Conservation (phyloP, 768 basidiomycete genomes). For the Leccinum ochraceum region DNA sequence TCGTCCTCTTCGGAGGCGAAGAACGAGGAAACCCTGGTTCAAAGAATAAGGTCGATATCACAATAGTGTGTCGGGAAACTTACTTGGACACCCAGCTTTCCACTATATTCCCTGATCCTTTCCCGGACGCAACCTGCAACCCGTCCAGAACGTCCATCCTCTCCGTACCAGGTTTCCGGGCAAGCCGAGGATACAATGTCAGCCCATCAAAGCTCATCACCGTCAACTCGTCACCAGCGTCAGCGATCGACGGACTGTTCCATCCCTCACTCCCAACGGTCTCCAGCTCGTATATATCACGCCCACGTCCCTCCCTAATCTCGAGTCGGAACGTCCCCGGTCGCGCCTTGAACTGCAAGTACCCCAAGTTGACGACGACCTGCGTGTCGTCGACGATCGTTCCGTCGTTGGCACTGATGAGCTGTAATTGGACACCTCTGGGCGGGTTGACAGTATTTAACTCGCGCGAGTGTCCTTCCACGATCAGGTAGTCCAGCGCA, state of each 20-base stretch:
- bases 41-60: conserved; percentile 4
- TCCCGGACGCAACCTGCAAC: conserved; percentile 31
- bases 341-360: conserved; percentile 91
- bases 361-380: conserved; percentile 93
- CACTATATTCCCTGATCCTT: conserved; percentile 42
- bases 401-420: conserved; percentile 48
- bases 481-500: conserved; percentile 85
- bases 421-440: conserved; percentile 88
- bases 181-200: conserved; percentile 82
- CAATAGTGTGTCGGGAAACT: conserved; percentile 15
- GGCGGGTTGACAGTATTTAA: conserved; percentile 63
- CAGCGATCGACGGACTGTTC: conserved; percentile 71
- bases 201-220: conserved; percentile 90
- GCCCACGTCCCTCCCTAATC: conserved; percentile 80
- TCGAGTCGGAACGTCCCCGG: conserved; percentile 86
- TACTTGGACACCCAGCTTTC: conserved; percentile 55
- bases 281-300: conserved; percentile 78
- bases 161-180: conserved; percentile 75
- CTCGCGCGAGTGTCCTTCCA: conserved; percentile 95
- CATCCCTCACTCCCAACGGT: conserved; percentile 90
- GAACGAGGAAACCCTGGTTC: conserved; percentile 45
- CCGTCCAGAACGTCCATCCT: conserved; percentile 74
- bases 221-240: conserved; percentile 72
- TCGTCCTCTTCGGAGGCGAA: conserved; percentile 36
- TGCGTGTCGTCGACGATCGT: conserved; percentile 77